Percentiles rank a stretch among this genome's conserved stretches.
These are phyloP conservation scores for Tilletia indica DNA, from an alignment of 1,284 basidiomycete species.

Conservation along the genomic window DNA sequence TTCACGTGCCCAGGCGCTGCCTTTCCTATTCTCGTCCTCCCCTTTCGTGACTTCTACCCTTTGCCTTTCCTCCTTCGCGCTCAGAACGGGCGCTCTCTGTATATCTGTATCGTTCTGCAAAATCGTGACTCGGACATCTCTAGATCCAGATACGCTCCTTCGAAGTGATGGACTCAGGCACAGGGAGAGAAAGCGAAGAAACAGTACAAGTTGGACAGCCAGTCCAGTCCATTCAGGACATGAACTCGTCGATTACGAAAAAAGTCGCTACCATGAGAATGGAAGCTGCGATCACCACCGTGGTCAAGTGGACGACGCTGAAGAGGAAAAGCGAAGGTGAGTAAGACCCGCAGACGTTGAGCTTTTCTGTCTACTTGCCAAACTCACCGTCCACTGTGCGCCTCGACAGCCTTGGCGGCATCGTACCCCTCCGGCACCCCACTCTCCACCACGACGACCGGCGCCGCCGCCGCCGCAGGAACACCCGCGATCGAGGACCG, in stretches of 20 bases:
- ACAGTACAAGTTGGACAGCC: neutral
- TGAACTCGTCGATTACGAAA: constrained; percentile 7
- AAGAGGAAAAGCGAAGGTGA: neutral
- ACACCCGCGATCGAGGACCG: neutral
- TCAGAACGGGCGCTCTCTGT: too few species aligned
- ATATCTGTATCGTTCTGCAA: too few species aligned
- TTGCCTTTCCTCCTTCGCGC: too few species aligned
- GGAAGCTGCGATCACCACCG: neutral
- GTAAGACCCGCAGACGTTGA: too few species aligned
- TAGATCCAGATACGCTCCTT: neutral
- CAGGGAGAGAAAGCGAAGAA: neutral
- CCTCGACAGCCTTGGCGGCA: constrained; percentile 11
- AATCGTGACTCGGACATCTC: neutral
- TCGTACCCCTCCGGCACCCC: neutral
- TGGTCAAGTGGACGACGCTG: constrained; percentile 9
- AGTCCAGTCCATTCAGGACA: neutral
- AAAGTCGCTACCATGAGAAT: neutral
- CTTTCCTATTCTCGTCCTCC: too few species aligned
- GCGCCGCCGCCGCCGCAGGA: neutral
- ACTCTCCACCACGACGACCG: neutral
- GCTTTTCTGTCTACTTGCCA: too few species aligned
- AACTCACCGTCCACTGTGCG: constrained; percentile 13
- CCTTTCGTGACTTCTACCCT: too few species aligned
- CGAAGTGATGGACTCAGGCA: neutral
- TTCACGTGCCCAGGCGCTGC: too few species aligned